Evolutionary conservation across 2,329 filamentous ascomycete genomes (phyloP), one percentile per base, ranked within the genome.

Genomic region (Blastomyces gilchristii): DNA sequence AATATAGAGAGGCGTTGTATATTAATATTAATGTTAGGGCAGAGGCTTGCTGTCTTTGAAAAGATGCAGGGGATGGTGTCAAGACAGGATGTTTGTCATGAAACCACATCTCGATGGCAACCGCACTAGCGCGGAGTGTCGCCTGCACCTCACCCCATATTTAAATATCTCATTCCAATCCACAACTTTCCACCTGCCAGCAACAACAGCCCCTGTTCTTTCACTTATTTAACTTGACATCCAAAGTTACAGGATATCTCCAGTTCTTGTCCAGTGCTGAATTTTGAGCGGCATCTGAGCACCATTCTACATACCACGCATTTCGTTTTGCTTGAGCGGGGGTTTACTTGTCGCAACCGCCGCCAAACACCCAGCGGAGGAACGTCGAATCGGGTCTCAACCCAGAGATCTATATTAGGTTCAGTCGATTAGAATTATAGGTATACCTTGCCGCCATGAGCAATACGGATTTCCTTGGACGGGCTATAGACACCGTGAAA

Each of bases 401-500:
- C 61, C 25, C 31, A 62, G n/a, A 47, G 25, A 22, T 49, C 31
- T 49, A 14, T 49, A 62, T 50, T 25, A 57, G n/a, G 9, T 8
- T 39, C n/a, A 14, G 37, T 25, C 37, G 22, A 58, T 43, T 25
- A 16, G 11, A 5, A 58, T 16, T 56, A 25, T 25, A 52, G 9
- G 22, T 28, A 54, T 58, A 64, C 43, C 67, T 69, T 61, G 64
- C 72, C 78, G 81, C 72, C 71, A 97, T 97, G 92, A 96, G 91
- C 70, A 91, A 92, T 75, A 95, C 91, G 76, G 94, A 99, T 80
- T 99, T 97, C 76, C 86, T 97, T 72, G 92, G 92, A 73, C 91
- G 93, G 71, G 94, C 94, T 71, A 97, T 97, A 81, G 91, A 95
- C 73, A 88, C 90, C 77, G 93, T 99, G 72, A 96, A 96, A 79